Base-by-base conservation (phyloP, 179 eudicot genomes). In the Camellia oleifera region DNA sequence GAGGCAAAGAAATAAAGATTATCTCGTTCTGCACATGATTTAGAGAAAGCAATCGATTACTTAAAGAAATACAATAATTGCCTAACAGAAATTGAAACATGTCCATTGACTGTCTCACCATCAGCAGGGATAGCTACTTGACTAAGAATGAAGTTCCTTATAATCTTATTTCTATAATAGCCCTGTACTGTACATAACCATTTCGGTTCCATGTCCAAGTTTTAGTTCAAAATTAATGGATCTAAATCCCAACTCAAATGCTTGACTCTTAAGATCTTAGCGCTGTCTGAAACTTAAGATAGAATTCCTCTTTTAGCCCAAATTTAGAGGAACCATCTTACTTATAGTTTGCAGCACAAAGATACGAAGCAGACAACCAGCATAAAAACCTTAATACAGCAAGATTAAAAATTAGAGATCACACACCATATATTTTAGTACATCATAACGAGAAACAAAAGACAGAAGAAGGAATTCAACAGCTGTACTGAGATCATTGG, bases 211-310 rank as follows among this genome's bases (percentile, higher is more conserved):
- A 70, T 70, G 74, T 70, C 57, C 69, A 26, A 7, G 7, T 65
- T 7, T 70, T 46, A 7, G 48, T n/a, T 46, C 57, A 48, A 70
- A 18, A 70, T 74, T 57, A 7, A 42, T 2, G 23, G 23, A 4
- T 74, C 66, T 40, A 74, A 15, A 15, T 18, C 77, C 77, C 60
- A 73, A 63, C 42, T 32, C 46, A 73, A 54, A 53, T 15, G 12
- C 9, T 13, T 23, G 48, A 32, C 46, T 42, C 56, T 58, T 58
- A 66, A 40, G 32, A 72, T 72, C 17, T 72, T 23, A 11, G 44
- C 60, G 66, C 6, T 17, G 26, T 60, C 20, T 58, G 53, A 17
- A 45, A 17, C 50, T 75, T 46, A 11, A 52, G 56, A 26, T 20
- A 7, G 13, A 15, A 44, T 20, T 62, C 69, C 40, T 44, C 15